A percentile compares a stretch with the other conserved stretches of the same genome.
Evolutionary conservation across 1,139 yeast genomes (phyloP).

Genomic region (Scheffersomyces lignicola): DNA sequence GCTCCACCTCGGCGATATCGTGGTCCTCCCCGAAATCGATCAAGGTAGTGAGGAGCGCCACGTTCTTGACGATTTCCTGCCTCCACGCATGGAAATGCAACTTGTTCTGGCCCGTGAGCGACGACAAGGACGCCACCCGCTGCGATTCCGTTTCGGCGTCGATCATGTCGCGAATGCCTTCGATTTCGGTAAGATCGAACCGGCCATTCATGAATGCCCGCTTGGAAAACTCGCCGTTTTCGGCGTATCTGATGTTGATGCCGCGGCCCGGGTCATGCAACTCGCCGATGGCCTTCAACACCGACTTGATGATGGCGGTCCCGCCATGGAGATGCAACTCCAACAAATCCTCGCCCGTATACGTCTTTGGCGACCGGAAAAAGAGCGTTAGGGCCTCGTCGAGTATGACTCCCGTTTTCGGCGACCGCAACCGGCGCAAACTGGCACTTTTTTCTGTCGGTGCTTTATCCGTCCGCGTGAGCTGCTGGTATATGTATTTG

Average conservation of each 20-base stretch:
- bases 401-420: constrained; percentile 41
- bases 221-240: constrained; percentile 87
- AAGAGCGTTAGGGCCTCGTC: constrained; percentile 77
- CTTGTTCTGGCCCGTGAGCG: constrained; percentile 70
- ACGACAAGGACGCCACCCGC: constrained; percentile 68
- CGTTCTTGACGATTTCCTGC: constrained; percentile 55
- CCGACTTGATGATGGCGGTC: constrained; percentile 73
- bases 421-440: constrained; percentile 53
- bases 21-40: constrained; percentile 97
- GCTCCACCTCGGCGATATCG: constrained; percentile 64
- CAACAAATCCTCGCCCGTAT: constrained; percentile 88
- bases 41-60: constrained; percentile 80
- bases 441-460: constrained; percentile 58
- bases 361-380: constrained; percentile 77
- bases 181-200: constrained; percentile 76
- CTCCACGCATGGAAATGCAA: constrained; percentile 67
- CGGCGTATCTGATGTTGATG: constrained; percentile 71
- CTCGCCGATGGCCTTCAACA: constrained; percentile 59
- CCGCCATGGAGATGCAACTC: constrained; percentile 96
- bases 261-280: constrained; percentile 46
- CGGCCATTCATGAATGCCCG: constrained; percentile 78
- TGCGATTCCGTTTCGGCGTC: constrained; percentile 95
- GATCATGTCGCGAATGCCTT: constrained; percentile 84
- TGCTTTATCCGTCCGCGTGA: constrained; percentile 40
- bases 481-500: constrained; percentile 35